phyloP scores from a whole-genome alignment of 2,329 filamentous ascomycete species.

The Penicillium sp. region DNA sequence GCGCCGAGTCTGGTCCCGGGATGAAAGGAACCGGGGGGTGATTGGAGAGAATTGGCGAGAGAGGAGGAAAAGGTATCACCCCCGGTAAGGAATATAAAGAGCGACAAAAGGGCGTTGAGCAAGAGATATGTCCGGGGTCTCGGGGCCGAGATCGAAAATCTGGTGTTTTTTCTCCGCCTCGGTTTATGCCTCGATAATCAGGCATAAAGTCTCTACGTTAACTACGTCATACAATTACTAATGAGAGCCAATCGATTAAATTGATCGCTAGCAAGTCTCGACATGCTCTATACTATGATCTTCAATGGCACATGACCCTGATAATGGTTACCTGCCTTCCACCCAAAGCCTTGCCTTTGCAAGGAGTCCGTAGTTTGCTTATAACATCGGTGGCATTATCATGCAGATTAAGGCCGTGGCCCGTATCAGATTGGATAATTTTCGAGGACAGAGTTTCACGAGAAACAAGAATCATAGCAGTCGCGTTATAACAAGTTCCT shows the following conservation, averaged over 20 bases:
- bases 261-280: neutral
- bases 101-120: conserved; percentile 12
- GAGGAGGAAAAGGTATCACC: conserved; percentile 13
- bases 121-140: conserved; percentile 1
- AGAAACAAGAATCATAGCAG: conserved; percentile 3
- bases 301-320: neutral
- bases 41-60: conserved; percentile 23
- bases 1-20: conserved; percentile 28
- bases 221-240: conserved; percentile 5
- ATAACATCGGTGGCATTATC: conserved; percentile 28
- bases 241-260: neutral
- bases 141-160: conserved; percentile 30
- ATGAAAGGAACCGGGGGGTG: conserved; percentile 30
- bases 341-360: neutral
- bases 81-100: conserved; percentile 18
- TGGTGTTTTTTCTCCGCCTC: conserved; percentile 30
- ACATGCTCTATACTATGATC: neutral
- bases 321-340: neutral
- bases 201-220: conserved; percentile 10
- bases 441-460: conserved; percentile 12
- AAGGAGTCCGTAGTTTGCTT: conserved; percentile 16
- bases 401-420: conserved; percentile 32
- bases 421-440: conserved; percentile 25
- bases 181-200: conserved; percentile 19
- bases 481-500: conserved; percentile 11